phyloP scores from a whole-genome alignment of 2,329 filamentous ascomycete genomes.

The Apiospora marii region DNA sequence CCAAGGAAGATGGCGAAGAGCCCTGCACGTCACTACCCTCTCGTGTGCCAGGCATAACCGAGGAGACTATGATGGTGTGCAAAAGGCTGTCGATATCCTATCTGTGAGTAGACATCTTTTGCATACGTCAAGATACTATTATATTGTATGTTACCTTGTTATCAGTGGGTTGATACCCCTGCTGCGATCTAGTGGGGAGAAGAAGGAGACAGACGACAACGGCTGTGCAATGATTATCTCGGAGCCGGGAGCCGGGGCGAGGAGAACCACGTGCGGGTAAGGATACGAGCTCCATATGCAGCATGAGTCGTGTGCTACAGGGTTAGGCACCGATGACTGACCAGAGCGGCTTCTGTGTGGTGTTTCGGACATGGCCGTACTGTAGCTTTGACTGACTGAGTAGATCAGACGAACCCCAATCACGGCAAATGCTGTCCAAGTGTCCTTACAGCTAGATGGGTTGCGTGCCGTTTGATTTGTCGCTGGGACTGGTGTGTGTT shows the following conservation, averaged over 20 bases:
- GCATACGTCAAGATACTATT: not conserved
- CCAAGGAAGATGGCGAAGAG: not conserved
- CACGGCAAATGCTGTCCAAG: not conserved
- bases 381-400: not conserved
- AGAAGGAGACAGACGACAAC: no score
- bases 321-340: not conserved
- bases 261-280: not conserved
- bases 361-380: not conserved
- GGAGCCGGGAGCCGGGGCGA: not conserved
- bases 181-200: no score
- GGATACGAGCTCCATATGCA: not conserved
- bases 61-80: slow-evolving; percentile 13
- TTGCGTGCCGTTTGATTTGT: not conserved
- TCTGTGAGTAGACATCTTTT: slow-evolving; percentile 17
- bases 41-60: not conserved
- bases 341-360: not conserved
- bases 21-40: not conserved
- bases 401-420: not conserved
- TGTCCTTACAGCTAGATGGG: not conserved
- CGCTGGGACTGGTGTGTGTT: not conserved
- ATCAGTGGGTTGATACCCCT: no score
- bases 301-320: not conserved
- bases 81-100: not conserved
- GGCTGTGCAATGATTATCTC: no score
- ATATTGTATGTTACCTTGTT: no score